Percentiles rank a stretch among this genome's conserved stretches.
These are phyloP conservation scores for Glonium stellatum DNA, from an alignment of 495 filamentous ascomycete species.

Conservation along the genomic window DNA sequence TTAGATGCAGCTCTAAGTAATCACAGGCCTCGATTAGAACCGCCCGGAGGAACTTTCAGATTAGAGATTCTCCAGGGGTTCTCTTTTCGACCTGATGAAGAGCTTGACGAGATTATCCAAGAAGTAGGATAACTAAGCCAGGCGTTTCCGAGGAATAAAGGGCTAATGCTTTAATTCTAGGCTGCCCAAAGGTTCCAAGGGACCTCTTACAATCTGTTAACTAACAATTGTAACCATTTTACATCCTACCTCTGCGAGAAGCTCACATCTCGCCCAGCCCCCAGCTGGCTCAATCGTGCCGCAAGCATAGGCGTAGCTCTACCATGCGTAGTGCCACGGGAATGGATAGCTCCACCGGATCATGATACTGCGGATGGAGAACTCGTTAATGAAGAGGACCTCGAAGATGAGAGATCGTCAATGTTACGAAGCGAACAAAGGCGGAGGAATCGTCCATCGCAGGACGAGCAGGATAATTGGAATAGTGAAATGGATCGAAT, in stretches of 20 bases:
- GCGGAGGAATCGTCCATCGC: slow-evolving; percentile 24
- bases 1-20: neutral
- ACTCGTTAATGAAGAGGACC: slow-evolving; percentile 48
- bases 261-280: slow-evolving; percentile 57
- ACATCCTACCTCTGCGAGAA: slow-evolving; percentile 60
- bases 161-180: slow-evolving; percentile 9
- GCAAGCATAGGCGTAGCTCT: slow-evolving; percentile 67
- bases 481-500: slow-evolving; percentile 31
- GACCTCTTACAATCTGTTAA: slow-evolving; percentile 66
- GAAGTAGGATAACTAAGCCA: slow-evolving; percentile 28
- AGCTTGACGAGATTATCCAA: slow-evolving; percentile 61
- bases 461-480: slow-evolving; percentile 28
- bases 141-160: neutral
- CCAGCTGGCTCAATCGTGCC: slow-evolving; percentile 70
- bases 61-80: slow-evolving; percentile 66
- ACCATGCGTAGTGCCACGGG: slow-evolving; percentile 70
- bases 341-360: slow-evolving; percentile 73
- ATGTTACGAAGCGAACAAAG: slow-evolving; percentile 43
- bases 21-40: slow-evolving; percentile 49
- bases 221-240: slow-evolving; percentile 79
- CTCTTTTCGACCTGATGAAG: slow-evolving; percentile 52
- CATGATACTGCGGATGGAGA: slow-evolving; percentile 64
- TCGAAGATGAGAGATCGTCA: slow-evolving; percentile 47
- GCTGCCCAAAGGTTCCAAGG: slow-evolving; percentile 62
- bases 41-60: slow-evolving; percentile 66